These are phyloP conservation scores for Pichia terricola DNA, from an alignment of 1,139 yeast genomes.

Conservation along the genomic window DNA sequence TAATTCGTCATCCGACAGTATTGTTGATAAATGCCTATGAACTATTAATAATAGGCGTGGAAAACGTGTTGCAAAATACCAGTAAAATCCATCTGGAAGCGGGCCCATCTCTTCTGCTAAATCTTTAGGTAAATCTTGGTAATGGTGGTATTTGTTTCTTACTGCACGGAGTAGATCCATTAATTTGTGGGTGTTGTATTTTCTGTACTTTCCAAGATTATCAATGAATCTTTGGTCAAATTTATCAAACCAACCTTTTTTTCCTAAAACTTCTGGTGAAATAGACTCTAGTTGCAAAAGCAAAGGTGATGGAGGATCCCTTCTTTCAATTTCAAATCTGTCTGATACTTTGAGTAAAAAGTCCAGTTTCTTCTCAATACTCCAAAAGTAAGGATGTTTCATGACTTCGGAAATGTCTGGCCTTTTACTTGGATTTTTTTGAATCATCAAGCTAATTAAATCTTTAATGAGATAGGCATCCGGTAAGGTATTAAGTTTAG, in stretches of 20 bases:
- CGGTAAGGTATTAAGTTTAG: slow-evolving; percentile 31
- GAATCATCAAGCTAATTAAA: slow-evolving; percentile 64
- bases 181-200: slow-evolving; percentile 67
- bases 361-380: slow-evolving; percentile 61
- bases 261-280: slow-evolving; percentile 45
- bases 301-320: slow-evolving; percentile 77
- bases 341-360: slow-evolving; percentile 83
- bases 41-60: slow-evolving; percentile 73
- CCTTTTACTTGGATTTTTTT: slow-evolving; percentile 55
- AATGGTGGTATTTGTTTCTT: slow-evolving; percentile 89
- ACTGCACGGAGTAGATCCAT: slow-evolving; percentile 84
- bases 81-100: slow-evolving; percentile 74
- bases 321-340: slow-evolving; percentile 74
- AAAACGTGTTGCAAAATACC: slow-evolving; percentile 62
- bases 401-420: slow-evolving; percentile 64
- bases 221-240: slow-evolving; percentile 67
- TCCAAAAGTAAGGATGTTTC: slow-evolving; percentile 88
- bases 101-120: slow-evolving; percentile 60
- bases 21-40: slow-evolving; percentile 32
- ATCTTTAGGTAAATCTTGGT: slow-evolving; percentile 70
- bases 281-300: slow-evolving; percentile 50
- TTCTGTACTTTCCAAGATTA: slow-evolving; percentile 82
- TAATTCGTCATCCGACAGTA: slow-evolving; percentile 11
- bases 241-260: slow-evolving; percentile 68
- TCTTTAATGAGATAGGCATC: slow-evolving; percentile 61